A percentile compares a stretch with the other conserved stretches of the same genome.
These are phyloP conservation scores for Phaeosphaeriaceae sp. DNA, from an alignment of 2,329 filamentous ascomycete species.

Conservation along the genomic window DNA sequence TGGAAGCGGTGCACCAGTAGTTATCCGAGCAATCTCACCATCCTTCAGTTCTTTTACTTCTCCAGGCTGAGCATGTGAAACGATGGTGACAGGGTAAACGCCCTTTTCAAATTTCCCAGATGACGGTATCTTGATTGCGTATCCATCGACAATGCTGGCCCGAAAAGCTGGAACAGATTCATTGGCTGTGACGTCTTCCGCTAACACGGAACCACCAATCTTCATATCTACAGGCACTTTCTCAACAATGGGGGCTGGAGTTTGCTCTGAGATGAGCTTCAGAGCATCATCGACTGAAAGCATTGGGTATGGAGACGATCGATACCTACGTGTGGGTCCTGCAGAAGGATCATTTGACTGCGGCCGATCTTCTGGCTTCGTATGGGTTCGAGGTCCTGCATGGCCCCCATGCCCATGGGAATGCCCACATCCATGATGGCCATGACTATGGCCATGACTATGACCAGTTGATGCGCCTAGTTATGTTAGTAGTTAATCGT, in stretches of 20 bases:
- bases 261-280: conserved; percentile 72
- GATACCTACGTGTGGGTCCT: conserved; percentile 71
- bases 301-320: conserved; percentile 92
- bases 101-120: conserved; percentile 67
- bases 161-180: conserved; percentile 92
- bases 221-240: conserved; percentile 66
- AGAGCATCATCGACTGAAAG: conserved; percentile 83
- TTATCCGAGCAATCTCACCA: conserved; percentile 86
- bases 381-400: conserved; percentile 69
- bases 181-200: conserved; percentile 77
- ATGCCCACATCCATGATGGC: conserved; percentile 62
- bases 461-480: conserved; percentile 37
- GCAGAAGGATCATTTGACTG: conserved; percentile 66
- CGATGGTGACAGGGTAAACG: conserved; percentile 80
- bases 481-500: conserved; percentile 2
- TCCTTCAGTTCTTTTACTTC: conserved; percentile 68
- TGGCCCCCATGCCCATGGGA: conserved; percentile 64
- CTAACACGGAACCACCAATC: conserved; percentile 79
- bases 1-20: conserved; percentile 90
- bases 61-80: conserved; percentile 83
- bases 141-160: conserved; percentile 96
- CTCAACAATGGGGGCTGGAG: conserved; percentile 66
- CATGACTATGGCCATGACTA: conserved; percentile 50
- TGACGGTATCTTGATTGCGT: conserved; percentile 63
- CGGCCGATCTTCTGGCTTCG: conserved; percentile 63